Percentiles rank a stretch among this genome's conserved stretches.
Conservation (phyloP, 805 yeast genomes). For the Clavispora asparagi region DNA sequence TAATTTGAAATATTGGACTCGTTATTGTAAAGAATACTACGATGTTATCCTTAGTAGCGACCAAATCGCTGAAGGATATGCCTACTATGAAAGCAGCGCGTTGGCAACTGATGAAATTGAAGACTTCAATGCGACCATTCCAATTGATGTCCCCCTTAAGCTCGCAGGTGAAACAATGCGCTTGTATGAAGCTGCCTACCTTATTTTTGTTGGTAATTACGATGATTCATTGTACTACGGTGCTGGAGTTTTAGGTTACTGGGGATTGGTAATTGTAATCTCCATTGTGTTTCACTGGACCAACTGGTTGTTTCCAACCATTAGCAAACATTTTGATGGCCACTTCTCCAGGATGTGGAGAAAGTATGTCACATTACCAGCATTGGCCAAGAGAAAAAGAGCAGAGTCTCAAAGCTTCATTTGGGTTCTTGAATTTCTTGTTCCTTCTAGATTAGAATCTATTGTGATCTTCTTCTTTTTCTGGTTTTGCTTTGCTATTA, state of each 20-base stretch:
- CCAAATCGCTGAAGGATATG: background rate
- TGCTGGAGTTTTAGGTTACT: conserved; percentile 41
- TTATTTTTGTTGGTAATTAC: conserved; percentile 26
- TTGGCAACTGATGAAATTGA: conserved; percentile 8
- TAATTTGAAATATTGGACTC: background rate
- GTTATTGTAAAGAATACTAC: background rate
- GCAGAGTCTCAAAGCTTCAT: conserved; percentile 5
- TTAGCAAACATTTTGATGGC: conserved; percentile 25
- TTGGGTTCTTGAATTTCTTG: conserved; percentile 18
- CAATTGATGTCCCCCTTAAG: conserved; percentile 18
- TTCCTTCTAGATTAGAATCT: conserved; percentile 27
- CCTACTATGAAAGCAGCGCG: background rate
- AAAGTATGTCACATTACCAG: conserved; percentile 25
- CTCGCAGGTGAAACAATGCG: conserved; percentile 23
- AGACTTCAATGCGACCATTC: conserved; percentile 3
- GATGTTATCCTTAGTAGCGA: background rate
- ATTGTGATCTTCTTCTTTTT: conserved; percentile 16
- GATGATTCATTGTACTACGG: conserved; percentile 34
- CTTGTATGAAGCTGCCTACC: conserved; percentile 10
- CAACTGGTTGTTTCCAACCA: conserved; percentile 32
- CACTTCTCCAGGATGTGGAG: conserved; percentile 20
- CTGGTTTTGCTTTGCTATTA: conserved; percentile 8
- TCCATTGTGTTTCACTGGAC: conserved; percentile 41
- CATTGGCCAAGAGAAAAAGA: conserved; percentile 16
- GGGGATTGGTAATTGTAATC: conserved; percentile 41